Conservation (phyloP, 352 stramenopile genomes). For the Pythium volutum region DNA sequence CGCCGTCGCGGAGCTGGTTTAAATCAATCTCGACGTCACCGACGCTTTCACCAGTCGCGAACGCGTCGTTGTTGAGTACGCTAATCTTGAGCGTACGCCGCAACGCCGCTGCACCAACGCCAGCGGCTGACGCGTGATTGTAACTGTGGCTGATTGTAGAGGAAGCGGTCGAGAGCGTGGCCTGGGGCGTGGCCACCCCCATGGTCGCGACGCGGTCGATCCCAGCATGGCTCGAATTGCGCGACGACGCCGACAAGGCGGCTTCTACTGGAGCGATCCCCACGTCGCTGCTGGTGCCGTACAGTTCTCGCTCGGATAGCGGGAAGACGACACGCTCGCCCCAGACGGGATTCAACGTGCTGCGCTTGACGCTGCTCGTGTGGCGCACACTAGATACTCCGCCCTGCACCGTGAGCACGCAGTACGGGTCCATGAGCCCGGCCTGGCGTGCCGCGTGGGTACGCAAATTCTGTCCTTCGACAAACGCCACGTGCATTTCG, state of each 20-base stretch:
- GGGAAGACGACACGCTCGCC: conserved; percentile 32
- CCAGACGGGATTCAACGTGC: conserved; percentile 36
- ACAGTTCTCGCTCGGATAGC: conserved; percentile 29
- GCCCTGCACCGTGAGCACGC: conserved; percentile 34
- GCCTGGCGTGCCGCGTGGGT: conserved; percentile 30
- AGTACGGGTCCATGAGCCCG: conserved; percentile 49
- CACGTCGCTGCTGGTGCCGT: conserved; percentile 5
- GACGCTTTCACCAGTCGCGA: conserved; percentile 48
- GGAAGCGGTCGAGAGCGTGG: conserved; percentile 13
- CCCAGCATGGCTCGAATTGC: conserved; percentile 16
- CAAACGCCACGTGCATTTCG: conserved; percentile 51
- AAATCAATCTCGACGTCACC: conserved; percentile 52
- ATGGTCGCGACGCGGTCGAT: conserved; percentile 6
- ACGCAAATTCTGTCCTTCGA: conserved; percentile 50
- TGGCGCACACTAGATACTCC: conserved; percentile 29
- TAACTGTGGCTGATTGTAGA: background rate
- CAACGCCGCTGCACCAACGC: conserved; percentile 4
- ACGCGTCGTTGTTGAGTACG: conserved; percentile 56
- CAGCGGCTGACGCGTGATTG: background rate
- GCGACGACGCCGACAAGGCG: conserved; percentile 16
- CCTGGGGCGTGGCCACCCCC: background rate
- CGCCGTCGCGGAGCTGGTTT: conserved; percentile 32
- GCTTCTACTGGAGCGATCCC: background rate
- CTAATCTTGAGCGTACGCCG: conserved; percentile 40
- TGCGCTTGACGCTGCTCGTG: conserved; percentile 37